Base-by-base conservation (phyloP, 495 filamentous ascomycete genomes). In the Lasiosphaeria hispida region DNA sequence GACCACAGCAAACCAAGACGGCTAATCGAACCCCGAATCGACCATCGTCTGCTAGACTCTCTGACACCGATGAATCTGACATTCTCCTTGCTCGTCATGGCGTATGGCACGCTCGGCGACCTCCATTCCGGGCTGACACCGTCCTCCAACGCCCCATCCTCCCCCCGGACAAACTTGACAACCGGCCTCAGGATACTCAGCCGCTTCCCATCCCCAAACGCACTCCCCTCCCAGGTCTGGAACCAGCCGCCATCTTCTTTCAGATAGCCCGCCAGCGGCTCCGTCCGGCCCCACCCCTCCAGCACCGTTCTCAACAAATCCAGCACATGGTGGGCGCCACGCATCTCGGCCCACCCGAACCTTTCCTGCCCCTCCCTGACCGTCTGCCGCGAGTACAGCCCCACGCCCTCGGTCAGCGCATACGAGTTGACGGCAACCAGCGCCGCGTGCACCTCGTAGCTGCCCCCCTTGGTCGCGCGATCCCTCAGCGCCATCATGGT, bases 261-360 rank as follows among this genome's bases (percentile, higher is more conserved):
- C 34, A 69, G 38, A 50, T 57, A 66, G 48, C 50, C 14, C 34
- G 23, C 30, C 36, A 60, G n/a, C 14, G 8, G 19, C 48, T 51
- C 48, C n/a, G n/a, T 45, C 19, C 55, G 36, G 45, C 14, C 48
- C 63, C 63, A 65, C 13, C 59, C 63, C 18, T 13, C 19, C 59
- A 40, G 57, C 1, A 62, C 59, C 14, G 23, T 53, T 52, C 48
- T 41, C 48, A 65, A 34, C 41, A 65, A 36, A 39, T 65, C 63
- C 55, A 65, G 38, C 15, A 65, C 63, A 56, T 65, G 63, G 52
- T 62, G 56, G 14, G 39, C 23, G 7, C 40, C 63, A n/a, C 63
- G 35, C 63, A 65, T 65, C 49, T 55, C 56, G 5, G 38, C 53
- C 59, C 60, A 69, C 30, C 35, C 35, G 49, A 66, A 69, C 39